phyloP scores from a whole-genome alignment of 225 moss, liverwort and hornwort species.

The Sphagnum contortum region DNA sequence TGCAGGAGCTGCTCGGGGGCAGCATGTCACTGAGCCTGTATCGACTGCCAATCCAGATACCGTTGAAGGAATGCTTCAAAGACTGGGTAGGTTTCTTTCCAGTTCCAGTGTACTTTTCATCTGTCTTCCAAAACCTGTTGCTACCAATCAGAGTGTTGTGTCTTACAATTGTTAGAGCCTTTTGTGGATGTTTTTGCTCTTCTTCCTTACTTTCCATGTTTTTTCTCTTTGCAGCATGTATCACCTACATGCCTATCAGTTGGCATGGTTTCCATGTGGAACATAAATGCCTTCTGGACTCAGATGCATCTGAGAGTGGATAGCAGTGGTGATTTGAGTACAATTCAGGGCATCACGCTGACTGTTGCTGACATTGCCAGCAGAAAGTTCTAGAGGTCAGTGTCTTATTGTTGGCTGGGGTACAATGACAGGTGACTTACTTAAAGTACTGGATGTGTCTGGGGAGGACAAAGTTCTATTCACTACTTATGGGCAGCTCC shows the following conservation, averaged over 20 bases:
- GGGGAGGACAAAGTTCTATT: slow-evolving; percentile 73
- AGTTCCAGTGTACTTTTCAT: not conserved
- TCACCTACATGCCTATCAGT: no score
- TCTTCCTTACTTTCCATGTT: no score
- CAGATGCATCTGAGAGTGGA: no score
- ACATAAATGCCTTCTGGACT: no score
- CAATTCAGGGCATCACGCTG: no score
- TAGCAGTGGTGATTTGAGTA: no score
- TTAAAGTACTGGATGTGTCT: slow-evolving; percentile 81
- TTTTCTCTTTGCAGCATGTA: no score
- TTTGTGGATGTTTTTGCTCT: no score
- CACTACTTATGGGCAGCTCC: slow-evolving; percentile 87
- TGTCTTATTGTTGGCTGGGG: slow-evolving; percentile 5
- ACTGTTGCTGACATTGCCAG: no score
- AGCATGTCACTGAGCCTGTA: slow-evolving; percentile 64
- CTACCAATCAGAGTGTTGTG: not conserved
- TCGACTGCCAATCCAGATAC: slow-evolving; percentile 89
- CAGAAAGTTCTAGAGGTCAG: no score
- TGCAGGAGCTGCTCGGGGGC: slow-evolving; percentile 61
- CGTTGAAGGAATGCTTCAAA: slow-evolving; percentile 96
- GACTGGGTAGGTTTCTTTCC: slow-evolving; percentile 51
- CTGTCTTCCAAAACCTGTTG: not conserved
- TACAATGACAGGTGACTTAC: slow-evolving; percentile 71
- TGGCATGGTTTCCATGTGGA: no score
- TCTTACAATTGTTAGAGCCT: no score